These are phyloP conservation scores for Penicillium silybi DNA, from an alignment of 495 filamentous ascomycete species.

Conservation along the genomic window DNA sequence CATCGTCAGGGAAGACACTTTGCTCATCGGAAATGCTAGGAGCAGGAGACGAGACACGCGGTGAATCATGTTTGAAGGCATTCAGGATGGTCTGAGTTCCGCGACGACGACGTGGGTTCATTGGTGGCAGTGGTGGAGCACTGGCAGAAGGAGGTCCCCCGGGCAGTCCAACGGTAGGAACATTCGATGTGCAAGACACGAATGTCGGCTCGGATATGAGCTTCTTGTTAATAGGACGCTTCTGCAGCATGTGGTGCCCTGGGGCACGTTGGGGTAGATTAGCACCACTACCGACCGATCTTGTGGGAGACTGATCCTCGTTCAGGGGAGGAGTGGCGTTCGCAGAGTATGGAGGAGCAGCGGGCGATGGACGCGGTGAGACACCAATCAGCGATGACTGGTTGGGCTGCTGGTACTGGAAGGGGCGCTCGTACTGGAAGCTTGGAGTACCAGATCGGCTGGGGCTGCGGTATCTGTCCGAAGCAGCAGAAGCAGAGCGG, in stretches of 20 bases:
- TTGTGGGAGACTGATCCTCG: slow-evolving; percentile 27
- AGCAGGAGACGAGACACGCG: slow-evolving; percentile 21
- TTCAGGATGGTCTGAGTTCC: slow-evolving; percentile 52
- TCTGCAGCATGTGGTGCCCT: slow-evolving; percentile 39
- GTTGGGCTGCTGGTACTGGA: slow-evolving; percentile 30
- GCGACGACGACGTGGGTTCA: slow-evolving; percentile 66
- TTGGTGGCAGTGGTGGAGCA: slow-evolving; percentile 60
- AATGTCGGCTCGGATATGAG: slow-evolving; percentile 84
- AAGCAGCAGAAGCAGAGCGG: slow-evolving; percentile 38
- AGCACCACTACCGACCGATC: slow-evolving; percentile 13
- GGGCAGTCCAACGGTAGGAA: slow-evolving; percentile 62
- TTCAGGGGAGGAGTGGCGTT: slow-evolving; percentile 55
- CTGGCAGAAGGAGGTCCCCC: slow-evolving; percentile 23
- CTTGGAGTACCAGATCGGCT: slow-evolving; percentile 42
- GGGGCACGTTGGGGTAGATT: slow-evolving; percentile 29
- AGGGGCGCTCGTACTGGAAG: slow-evolving; percentile 42
- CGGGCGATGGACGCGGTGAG: slow-evolving; percentile 50
- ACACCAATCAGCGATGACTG: slow-evolving; percentile 41
- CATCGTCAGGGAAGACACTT: slow-evolving; percentile 49
- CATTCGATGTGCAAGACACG: slow-evolving; percentile 69
- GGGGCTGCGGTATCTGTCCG: slow-evolving; percentile 44
- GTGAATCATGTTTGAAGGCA: slow-evolving; percentile 39
- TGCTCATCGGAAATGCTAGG: slow-evolving; percentile 38
- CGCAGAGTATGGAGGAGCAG: slow-evolving; percentile 47
- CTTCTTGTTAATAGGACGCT: slow-evolving; percentile 65